A percentile compares a stretch with the other conserved stretches of the same genome.
phyloP scores from a whole-genome alignment of 2,329 filamentous ascomycete genomes.

The Fusarium vanettenii region DNA sequence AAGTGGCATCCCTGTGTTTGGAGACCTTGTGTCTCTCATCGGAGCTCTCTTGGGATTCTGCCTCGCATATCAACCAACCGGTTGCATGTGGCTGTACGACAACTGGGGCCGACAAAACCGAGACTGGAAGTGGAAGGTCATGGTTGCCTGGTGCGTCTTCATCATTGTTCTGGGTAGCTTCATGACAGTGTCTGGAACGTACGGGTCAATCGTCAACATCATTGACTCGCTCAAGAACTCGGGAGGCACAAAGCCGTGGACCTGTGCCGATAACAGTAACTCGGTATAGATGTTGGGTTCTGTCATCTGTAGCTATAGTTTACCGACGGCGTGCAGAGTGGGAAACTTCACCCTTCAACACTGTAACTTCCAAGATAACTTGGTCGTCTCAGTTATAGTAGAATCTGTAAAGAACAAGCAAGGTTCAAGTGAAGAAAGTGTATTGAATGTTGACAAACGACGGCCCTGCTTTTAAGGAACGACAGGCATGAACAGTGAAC shows the following conservation, averaged over 20 bases:
- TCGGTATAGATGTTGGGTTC: conserved; percentile 18
- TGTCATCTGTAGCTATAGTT: background rate
- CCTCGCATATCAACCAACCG: conserved; percentile 45
- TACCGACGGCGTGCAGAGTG: background rate
- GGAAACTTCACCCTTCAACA: background rate
- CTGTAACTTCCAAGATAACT: background rate
- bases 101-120: conserved; percentile 37
- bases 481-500: background rate
- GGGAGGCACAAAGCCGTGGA: conserved; percentile 53
- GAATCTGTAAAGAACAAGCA: background rate
- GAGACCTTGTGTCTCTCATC: conserved; percentile 42
- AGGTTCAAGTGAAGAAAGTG: background rate
- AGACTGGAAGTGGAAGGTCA: conserved; percentile 21
- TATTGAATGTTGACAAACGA: background rate
- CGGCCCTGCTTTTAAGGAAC: background rate
- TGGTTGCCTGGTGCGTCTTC: conserved; percentile 22
- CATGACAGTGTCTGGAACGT: conserved; percentile 58
- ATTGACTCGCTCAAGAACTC: conserved; percentile 49
- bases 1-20: conserved; percentile 40
- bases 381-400: background rate
- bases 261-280: conserved; percentile 57
- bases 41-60: conserved; percentile 44
- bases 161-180: conserved; percentile 45
- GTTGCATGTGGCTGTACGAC: conserved; percentile 46
- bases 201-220: conserved; percentile 54